These are phyloP conservation scores for Calonectria pseudoreteaudii DNA, from an alignment of 2,329 filamentous ascomycete genomes.

Conservation along the genomic window DNA sequence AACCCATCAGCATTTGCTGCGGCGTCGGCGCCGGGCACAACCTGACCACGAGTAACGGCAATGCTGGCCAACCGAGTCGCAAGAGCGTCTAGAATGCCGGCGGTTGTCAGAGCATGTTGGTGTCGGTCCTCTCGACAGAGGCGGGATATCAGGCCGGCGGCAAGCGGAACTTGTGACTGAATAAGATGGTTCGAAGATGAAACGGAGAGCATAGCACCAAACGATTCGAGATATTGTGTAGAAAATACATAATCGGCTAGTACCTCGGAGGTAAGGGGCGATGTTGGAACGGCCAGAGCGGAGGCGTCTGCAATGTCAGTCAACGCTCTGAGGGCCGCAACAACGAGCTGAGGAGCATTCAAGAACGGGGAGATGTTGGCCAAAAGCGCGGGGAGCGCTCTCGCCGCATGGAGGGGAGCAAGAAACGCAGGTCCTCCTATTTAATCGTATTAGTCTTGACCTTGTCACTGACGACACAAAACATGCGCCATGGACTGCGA, in stretches of 20 bases:
- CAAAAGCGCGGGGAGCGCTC: constrained; percentile 77
- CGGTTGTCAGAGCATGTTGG: constrained; percentile 77
- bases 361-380: constrained; percentile 74
- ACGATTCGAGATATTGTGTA: constrained; percentile 68
- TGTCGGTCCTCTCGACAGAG: constrained; percentile 78
- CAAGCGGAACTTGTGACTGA: constrained; percentile 72
- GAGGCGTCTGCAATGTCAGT: constrained; percentile 77
- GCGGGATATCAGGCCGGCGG: constrained; percentile 65
- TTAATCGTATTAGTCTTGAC: constrained; percentile 29
- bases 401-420: constrained; percentile 76
- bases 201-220: constrained; percentile 75
- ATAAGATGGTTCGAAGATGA: constrained; percentile 61
- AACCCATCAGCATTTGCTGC: constrained; percentile 66
- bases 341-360: constrained; percentile 73
- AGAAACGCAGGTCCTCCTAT: constrained; percentile 85
- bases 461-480: background rate
- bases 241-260: constrained; percentile 76
- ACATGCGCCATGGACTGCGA: constrained; percentile 8
- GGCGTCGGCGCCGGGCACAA: constrained; percentile 73
- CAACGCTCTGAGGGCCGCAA: constrained; percentile 80
- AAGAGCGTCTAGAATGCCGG: constrained; percentile 82
- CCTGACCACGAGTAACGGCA: constrained; percentile 74
- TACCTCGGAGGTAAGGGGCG: constrained; percentile 59
- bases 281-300: constrained; percentile 63
- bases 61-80: constrained; percentile 79